Percentiles rank a stretch among this genome's conserved stretches.
These are phyloP conservation scores for Nymphaea thermarum DNA, from an alignment of 164 flowering plant genomes.

Conservation along the genomic window DNA sequence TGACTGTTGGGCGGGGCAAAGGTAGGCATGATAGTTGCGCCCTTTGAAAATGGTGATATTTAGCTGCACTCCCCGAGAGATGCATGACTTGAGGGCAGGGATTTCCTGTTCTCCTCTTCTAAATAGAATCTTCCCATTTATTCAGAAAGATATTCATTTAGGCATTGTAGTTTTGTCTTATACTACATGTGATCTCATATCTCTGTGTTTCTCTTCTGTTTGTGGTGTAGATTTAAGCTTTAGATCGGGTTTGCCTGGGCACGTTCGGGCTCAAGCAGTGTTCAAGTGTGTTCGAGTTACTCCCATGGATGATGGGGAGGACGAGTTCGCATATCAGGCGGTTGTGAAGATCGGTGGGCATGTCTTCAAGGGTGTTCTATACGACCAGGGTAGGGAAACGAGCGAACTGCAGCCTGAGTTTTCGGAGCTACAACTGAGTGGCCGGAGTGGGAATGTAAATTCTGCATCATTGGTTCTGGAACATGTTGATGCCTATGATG, in stretches of 20 bases:
- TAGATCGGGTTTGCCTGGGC: conserved; percentile 54
- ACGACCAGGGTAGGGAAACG: conserved; percentile 52
- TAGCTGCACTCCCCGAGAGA: too few species aligned
- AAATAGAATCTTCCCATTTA: too few species aligned
- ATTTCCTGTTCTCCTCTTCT: too few species aligned
- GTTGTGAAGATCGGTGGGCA: conserved; percentile 91
- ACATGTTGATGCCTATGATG: not conserved
- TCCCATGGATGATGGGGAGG: conserved; percentile 74
- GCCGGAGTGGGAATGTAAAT: conserved; percentile 10
- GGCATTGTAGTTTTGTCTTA: too few species aligned
- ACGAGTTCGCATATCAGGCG: conserved; percentile 86
- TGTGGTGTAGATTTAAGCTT: conserved; percentile 38
- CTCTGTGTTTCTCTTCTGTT: not conserved
- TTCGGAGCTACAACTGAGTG: conserved; percentile 62
- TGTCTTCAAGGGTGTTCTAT: conserved; percentile 59
- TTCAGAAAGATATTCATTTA: too few species aligned
- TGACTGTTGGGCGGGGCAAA: too few species aligned
- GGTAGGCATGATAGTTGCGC: too few species aligned
- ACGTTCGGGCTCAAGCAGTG: conserved; percentile 73
- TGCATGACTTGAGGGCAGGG: too few species aligned
- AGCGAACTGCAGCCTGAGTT: conserved; percentile 33
- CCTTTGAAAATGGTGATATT: too few species aligned
- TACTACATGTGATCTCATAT: too few species aligned
- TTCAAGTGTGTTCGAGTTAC: conserved; percentile 90
- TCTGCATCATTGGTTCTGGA: not conserved